A percentile compares a stretch with the other conserved stretches of the same genome.
Evolutionary conservation across 768 basidiomycete species (phyloP).

Genomic region (Phylloporus sp.): DNA sequence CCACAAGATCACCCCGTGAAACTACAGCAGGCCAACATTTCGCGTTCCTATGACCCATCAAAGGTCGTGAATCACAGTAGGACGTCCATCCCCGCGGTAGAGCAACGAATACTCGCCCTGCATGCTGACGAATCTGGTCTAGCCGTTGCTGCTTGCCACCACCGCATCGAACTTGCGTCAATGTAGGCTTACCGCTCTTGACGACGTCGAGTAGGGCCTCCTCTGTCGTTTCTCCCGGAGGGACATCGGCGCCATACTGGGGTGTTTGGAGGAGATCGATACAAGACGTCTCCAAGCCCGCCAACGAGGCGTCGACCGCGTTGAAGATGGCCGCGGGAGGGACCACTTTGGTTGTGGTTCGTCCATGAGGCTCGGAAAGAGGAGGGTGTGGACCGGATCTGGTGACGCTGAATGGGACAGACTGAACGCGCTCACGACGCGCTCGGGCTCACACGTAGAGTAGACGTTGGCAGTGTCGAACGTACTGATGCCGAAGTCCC

Average conservation of each 20-base stretch:
- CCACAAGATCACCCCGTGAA: slow-evolving; percentile 47
- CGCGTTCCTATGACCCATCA: slow-evolving; percentile 34
- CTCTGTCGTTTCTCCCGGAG: slow-evolving; percentile 47
- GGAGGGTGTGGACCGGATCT: slow-evolving; percentile 10
- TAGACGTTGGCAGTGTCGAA: slow-evolving; percentile 39
- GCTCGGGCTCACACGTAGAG: slow-evolving; percentile 35
- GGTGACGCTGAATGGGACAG: slow-evolving; percentile 30
- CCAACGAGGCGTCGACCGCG: slow-evolving; percentile 34
- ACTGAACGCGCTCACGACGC: slow-evolving; percentile 34
- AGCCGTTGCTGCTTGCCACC: slow-evolving; percentile 41
- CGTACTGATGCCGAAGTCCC: slow-evolving; percentile 37
- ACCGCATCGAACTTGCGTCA: slow-evolving; percentile 43
- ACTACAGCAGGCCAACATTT: slow-evolving; percentile 42
- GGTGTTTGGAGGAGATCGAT: slow-evolving; percentile 44
- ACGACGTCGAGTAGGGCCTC: slow-evolving; percentile 48
- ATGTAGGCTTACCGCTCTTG: slow-evolving; percentile 45
- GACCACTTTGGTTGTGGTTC: slow-evolving; percentile 28
- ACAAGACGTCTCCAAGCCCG: slow-evolving; percentile 34
- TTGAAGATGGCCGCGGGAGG: slow-evolving; percentile 38
- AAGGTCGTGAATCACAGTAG: no score
- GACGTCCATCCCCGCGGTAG: slow-evolving; percentile 47
- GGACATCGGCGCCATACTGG: slow-evolving; percentile 33
- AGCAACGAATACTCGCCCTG: slow-evolving; percentile 50
- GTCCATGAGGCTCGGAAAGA: background rate
- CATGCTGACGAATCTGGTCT: slow-evolving; percentile 54